Percentiles rank a stretch among this genome's conserved stretches.
phyloP scores from a whole-genome alignment of 2,329 filamentous ascomycete genomes.

The Phaeoacremonium minimum region DNA sequence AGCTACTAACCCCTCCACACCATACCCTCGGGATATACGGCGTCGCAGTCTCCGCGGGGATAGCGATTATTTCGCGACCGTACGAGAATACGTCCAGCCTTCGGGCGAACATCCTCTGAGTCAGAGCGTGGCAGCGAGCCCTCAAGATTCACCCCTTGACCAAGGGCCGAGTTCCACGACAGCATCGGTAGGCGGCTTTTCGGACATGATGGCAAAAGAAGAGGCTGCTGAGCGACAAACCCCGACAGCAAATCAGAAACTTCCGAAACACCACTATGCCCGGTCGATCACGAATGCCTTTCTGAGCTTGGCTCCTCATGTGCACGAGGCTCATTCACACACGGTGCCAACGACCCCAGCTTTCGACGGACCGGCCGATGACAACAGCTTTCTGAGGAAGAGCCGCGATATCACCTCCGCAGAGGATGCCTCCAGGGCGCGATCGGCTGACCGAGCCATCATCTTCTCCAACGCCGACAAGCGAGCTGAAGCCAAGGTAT shows the following conservation, averaged over 20 bases:
- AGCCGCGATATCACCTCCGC: constrained; percentile 29
- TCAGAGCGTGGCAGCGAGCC: constrained; percentile 69
- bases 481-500: constrained; percentile 60
- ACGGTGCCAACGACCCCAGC: constrained; percentile 32
- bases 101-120: constrained; percentile 68
- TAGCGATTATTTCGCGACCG: constrained; percentile 43
- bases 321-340: constrained; percentile 25
- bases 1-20: constrained; percentile 39
- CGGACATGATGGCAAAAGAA: constrained; percentile 30
- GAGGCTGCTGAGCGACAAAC: constrained; percentile 21
- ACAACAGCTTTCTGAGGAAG: constrained; percentile 36
- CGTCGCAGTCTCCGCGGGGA: constrained; percentile 50
- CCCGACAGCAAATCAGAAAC: constrained; percentile 21
- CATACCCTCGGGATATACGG: constrained; percentile 48
- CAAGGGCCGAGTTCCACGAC: constrained; percentile 21
- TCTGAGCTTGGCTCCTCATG: constrained; percentile 31
- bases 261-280: constrained; percentile 36
- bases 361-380: constrained; percentile 25
- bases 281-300: constrained; percentile 40
- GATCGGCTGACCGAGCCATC: constrained; percentile 60
- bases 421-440: constrained; percentile 50
- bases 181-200: constrained; percentile 28
- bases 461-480: constrained; percentile 56
- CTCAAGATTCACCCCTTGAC: constrained; percentile 40
- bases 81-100: constrained; percentile 26